Conservation (phyloP, 169 alveolate genomes). For the Plasmodium gonderi region DNA sequence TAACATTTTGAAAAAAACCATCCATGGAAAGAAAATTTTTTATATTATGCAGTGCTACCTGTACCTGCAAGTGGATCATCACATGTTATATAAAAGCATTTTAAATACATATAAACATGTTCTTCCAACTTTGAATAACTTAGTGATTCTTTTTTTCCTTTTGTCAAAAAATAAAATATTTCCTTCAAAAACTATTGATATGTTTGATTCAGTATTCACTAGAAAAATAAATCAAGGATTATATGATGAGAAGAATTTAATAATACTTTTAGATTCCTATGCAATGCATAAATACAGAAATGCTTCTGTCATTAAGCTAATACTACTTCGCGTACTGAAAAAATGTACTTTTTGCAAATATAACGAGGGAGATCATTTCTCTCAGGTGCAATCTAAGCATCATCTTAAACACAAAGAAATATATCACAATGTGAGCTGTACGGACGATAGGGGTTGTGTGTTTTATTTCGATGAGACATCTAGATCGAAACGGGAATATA, state of each 20-base stretch:
- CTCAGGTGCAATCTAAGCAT: too few species aligned
- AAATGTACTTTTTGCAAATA: neutral
- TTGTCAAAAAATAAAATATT: slow-evolving; percentile 48
- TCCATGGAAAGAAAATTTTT: slow-evolving; percentile 9
- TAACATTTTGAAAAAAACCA: too few species aligned
- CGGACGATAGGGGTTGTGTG: neutral
- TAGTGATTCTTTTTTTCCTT: slow-evolving; percentile 26
- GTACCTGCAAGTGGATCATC: slow-evolving; percentile 42
- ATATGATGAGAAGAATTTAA: slow-evolving; percentile 9
- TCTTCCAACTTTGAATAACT: neutral
- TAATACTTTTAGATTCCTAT: slow-evolving; percentile 34
- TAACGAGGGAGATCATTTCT: neutral
- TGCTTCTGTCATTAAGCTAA: neutral
- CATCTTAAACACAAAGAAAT: too few species aligned
- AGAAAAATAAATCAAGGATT: slow-evolving; percentile 2
- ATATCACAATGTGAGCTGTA: neutral
- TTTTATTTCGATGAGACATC: too few species aligned
- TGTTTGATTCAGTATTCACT: slow-evolving; percentile 27
- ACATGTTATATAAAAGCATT: slow-evolving; percentile 53
- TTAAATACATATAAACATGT: slow-evolving; percentile 1
- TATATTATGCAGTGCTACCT: slow-evolving; percentile 51
- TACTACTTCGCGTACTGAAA: neutral
- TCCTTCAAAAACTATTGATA: slow-evolving; percentile 44
- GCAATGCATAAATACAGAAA: slow-evolving; percentile 47
- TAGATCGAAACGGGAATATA: too few species aligned